These are phyloP conservation scores for Colletotrichum cordylinicola DNA, from an alignment of 2,329 filamentous ascomycete species.

Conservation along the genomic window DNA sequence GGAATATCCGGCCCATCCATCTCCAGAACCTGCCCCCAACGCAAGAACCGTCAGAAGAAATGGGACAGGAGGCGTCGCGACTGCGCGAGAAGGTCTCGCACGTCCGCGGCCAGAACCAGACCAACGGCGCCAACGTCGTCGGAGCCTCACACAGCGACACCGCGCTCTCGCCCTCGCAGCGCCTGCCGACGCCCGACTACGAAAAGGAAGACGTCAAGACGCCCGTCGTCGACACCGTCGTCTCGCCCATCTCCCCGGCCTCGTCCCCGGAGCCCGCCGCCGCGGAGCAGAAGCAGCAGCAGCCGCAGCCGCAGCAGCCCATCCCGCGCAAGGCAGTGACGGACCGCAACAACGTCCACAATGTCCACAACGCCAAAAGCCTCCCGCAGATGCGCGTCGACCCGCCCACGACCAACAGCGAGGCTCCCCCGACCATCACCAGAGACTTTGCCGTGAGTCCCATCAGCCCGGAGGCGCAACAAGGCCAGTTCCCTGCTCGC, in stretches of 20 bases:
- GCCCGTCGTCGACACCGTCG: conserved; percentile 38
- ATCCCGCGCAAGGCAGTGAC: conserved; percentile 32
- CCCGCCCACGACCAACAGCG: conserved; percentile 25
- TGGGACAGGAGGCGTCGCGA: conserved; percentile 39
- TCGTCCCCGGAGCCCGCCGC: conserved; percentile 45
- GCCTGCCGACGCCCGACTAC: conserved; percentile 57
- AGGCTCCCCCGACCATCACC: conserved; percentile 26
- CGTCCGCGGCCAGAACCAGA: conserved; percentile 1
- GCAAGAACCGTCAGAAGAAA: conserved; percentile 26
- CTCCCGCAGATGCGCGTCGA: conserved; percentile 26
- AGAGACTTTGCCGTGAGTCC: conserved; percentile 22
- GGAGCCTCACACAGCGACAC: conserved; percentile 19
- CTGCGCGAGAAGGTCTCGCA: conserved; percentile 26
- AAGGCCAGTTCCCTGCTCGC: conserved; percentile 34
- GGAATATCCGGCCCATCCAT: conserved; percentile 29
- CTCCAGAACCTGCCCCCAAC: neutral
- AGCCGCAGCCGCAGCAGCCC: conserved; percentile 14
- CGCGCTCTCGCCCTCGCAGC: conserved; percentile 27
- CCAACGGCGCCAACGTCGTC: neutral
- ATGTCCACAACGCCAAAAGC: conserved; percentile 28
- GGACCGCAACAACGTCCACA: conserved; percentile 22
- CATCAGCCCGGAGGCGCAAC: conserved; percentile 22
- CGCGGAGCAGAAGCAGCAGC: conserved; percentile 20
- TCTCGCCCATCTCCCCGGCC: conserved; percentile 51
- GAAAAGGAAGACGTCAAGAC: conserved; percentile 46